Conservation (phyloP, 257 asterid species). For the Solanum sitiens region DNA sequence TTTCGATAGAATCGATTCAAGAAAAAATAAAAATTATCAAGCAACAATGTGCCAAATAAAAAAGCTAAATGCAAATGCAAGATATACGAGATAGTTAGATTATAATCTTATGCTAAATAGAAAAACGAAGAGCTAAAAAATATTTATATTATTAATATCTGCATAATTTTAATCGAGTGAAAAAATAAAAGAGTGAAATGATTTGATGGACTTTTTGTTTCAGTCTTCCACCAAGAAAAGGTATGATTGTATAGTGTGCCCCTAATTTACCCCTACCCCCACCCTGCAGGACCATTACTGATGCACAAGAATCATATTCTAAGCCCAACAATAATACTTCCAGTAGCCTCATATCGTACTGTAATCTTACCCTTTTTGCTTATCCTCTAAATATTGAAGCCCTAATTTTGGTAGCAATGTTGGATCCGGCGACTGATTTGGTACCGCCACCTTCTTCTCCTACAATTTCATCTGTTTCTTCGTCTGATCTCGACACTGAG, state of each 20-base stretch:
- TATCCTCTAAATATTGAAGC: not conserved
- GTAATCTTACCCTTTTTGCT: not conserved
- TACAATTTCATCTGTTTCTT: conserved; percentile 69
- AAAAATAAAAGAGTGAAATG: not conserved
- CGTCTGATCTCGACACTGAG: conserved; percentile 98
- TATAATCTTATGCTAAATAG: too few relatives aligned
- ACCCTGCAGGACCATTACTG: not conserved
- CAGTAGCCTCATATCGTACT: not conserved
- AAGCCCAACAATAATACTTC: not conserved
- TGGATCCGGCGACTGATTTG: conserved; percentile 63
- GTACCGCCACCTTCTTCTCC: conserved; percentile 63
- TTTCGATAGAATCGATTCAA: too few relatives aligned
- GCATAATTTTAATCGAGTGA: too few relatives aligned
- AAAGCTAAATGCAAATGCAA: too few relatives aligned
- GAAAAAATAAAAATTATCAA: too few relatives aligned
- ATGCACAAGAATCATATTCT: not conserved
- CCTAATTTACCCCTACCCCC: not conserved
- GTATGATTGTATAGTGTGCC: not conserved
- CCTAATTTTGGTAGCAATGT: conserved; percentile 16
- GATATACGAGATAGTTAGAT: too few relatives aligned
- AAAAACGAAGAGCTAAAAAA: too few relatives aligned
- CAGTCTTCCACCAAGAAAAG: not conserved
- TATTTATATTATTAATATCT: too few relatives aligned
- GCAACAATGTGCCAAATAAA: accelerated
- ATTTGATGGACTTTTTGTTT: not conserved